These are phyloP conservation scores for Aaosphaeria pasadenensis DNA, from an alignment of 2,329 filamentous ascomycete genomes.

Conservation along the genomic window DNA sequence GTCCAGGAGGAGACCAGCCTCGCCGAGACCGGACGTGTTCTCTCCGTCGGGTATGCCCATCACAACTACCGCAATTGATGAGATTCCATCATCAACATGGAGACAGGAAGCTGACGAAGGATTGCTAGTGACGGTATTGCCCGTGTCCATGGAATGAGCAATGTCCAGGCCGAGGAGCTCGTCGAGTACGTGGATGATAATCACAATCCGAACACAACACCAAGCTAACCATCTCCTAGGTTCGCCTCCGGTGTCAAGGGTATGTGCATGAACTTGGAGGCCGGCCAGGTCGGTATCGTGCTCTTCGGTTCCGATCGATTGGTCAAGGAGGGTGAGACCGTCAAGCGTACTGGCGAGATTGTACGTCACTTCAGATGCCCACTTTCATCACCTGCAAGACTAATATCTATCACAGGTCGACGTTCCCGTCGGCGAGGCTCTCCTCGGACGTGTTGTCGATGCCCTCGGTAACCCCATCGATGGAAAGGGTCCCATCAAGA, in stretches of 20 bases:
- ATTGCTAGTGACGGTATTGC: slow-evolving; percentile 94
- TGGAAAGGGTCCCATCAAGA: slow-evolving; percentile 95
- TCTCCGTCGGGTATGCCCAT: slow-evolving; percentile 93
- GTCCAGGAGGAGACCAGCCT: slow-evolving; percentile 95
- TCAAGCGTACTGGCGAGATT: slow-evolving; percentile 99
- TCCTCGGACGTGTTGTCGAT: slow-evolving; percentile 97
- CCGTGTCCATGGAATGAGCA: slow-evolving; percentile 99
- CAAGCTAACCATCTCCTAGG: slow-evolving; percentile 51
- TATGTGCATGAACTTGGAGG: slow-evolving; percentile 99
- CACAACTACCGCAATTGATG: slow-evolving; percentile 18
- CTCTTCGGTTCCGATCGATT: slow-evolving; percentile 99
- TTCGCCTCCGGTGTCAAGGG: slow-evolving; percentile 99
- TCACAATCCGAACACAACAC: slow-evolving; percentile 6
- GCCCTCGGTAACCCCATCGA: slow-evolving; percentile 99
- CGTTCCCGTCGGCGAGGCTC: slow-evolving; percentile 85
- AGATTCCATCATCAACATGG: slow-evolving; percentile 20
- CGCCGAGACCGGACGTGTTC: slow-evolving; percentile 97
- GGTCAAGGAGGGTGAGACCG: slow-evolving; percentile 98
- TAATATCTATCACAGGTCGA: slow-evolving; percentile 66
- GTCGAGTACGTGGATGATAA: slow-evolving; percentile 72
- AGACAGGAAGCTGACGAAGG: slow-evolving; percentile 29
- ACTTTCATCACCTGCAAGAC: slow-evolving; percentile 1
- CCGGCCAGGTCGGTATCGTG: slow-evolving; percentile 99
- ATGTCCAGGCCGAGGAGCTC: slow-evolving; percentile 99
- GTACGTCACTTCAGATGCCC: slow-evolving; percentile 55